phyloP scores from a whole-genome alignment of 164 flowering plant genomes.

The Annona cherimola region DNA sequence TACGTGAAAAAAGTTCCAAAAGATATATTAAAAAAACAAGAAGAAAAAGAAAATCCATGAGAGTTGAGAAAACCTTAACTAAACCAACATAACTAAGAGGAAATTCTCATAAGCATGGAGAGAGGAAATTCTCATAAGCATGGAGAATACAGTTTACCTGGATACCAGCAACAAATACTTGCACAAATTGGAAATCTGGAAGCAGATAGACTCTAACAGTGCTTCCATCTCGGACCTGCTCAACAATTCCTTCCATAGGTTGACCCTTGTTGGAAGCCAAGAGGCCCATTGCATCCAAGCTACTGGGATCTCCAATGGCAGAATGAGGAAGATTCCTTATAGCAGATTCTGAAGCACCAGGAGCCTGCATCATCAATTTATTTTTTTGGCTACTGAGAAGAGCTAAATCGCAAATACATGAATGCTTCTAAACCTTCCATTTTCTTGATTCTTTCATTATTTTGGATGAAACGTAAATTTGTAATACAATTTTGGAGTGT shows the following conservation, averaged over 20 bases:
- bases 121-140: no score
- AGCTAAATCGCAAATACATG: no score
- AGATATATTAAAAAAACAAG: no score
- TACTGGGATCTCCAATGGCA: constrained; percentile 82
- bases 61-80: no score
- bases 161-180: constrained; percentile 83
- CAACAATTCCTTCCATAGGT: constrained; percentile 79
- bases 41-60: no score
- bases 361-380: constrained; percentile 42
- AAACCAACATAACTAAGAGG: background rate
- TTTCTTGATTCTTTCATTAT: no score
- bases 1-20: background rate
- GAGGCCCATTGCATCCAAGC: constrained; percentile 77
- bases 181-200: constrained; percentile 85
- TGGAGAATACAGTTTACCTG: constrained; percentile 51
- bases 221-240: constrained; percentile 94
- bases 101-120: background rate
- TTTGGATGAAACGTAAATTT: no score
- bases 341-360: constrained; percentile 81
- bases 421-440: no score
- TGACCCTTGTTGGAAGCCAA: constrained; percentile 65
- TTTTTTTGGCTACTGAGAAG: no score
- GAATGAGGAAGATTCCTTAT: constrained; percentile 84
- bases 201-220: constrained; percentile 75
- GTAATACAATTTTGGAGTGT: no score